Evolutionary conservation across 225 moss, liverwort and hornwort species (phyloP), one percentile per base, ranked within the genome.

Genomic region (Pseudisothecium myosuroides): DNA sequence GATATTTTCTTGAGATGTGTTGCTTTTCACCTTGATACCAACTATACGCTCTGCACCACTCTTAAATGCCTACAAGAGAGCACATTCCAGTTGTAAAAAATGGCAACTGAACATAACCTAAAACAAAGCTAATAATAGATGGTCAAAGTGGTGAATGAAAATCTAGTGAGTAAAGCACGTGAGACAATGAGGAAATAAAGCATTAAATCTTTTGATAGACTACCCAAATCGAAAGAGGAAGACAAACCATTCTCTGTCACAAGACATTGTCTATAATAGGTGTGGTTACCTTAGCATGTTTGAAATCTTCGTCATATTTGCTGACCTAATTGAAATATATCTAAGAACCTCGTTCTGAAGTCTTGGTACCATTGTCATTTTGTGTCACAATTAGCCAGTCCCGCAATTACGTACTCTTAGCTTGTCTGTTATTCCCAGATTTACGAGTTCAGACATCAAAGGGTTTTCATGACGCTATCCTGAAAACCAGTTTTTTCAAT

Each of bases 21-120:
- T 68, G 11, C 86, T 80, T 68, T 91, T 91, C 86, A 94, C 91
- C 89, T 91, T 93, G 45, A 94, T 93, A 27, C 86, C 89, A 47
- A 94, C 91, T 61, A 94, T 86, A 32, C 92, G 91, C 74, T 92
- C 91, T 16, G 90, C 92, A 11, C 92, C 94, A 85, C 61, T 85
- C 80, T 85, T 83, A 52, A 89, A 94, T 66, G 86, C 89, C 92
- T 92, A 49, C 88, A 92, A 87, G 18, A 39, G 77, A 26, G 68
- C 82, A 87, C 50, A 76, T 23, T 26, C 10, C 45, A n/a, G 4
- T 43, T 18, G 56, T 74, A 21, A 87, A 60, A 75, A 52, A 50
- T 37, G n/a, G 43, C 52, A 88, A 10, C 28, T 56, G 47, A 22
- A 79, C 36, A 34, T 12, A 36, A 2, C 36, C 37, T 36, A 37